Conservation (phyloP, 148 eudicot genomes). For the Agrostemma githago region DNA sequence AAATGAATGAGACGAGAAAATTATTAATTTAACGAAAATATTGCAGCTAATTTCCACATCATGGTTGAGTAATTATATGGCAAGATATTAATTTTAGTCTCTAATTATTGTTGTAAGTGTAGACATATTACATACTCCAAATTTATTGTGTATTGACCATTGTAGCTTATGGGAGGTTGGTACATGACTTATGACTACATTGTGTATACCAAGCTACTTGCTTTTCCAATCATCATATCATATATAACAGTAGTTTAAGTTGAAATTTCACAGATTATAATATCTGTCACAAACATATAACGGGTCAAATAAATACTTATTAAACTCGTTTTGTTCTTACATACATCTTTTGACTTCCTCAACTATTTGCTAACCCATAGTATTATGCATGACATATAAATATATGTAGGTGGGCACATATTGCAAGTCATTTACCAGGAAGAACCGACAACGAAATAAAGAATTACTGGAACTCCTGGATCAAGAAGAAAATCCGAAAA, state of each 20-base stretch:
- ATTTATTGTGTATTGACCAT: not conserved
- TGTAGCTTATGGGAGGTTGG: not conserved
- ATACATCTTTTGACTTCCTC: not conserved
- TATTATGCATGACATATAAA: not conserved
- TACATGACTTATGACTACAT: not conserved
- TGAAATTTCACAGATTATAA: too few relatives aligned
- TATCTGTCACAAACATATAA: too few relatives aligned
- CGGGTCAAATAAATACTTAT: too few relatives aligned
- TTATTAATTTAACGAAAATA: too few relatives aligned
- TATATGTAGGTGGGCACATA: slow-evolving; percentile 81
- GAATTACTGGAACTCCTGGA: slow-evolving; percentile 98
- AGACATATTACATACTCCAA: not conserved
- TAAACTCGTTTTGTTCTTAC: too few relatives aligned
- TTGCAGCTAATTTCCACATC: too few relatives aligned
- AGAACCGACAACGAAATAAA: slow-evolving; percentile 93
- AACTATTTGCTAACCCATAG: slow-evolving; percentile 19
- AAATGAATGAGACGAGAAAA: too few relatives aligned
- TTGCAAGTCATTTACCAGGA: slow-evolving; percentile 91
- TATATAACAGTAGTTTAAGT: too few relatives aligned
- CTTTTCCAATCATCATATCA: not conserved
- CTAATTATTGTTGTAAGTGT: too few relatives aligned
- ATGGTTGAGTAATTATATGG: too few relatives aligned
- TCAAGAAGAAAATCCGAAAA: slow-evolving; percentile 79
- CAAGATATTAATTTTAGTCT: too few relatives aligned
- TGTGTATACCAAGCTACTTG: not conserved